These are phyloP conservation scores for Amaranthus hypochondriacus DNA, from an alignment of 148 eudicot genomes.

Conservation along the genomic window DNA sequence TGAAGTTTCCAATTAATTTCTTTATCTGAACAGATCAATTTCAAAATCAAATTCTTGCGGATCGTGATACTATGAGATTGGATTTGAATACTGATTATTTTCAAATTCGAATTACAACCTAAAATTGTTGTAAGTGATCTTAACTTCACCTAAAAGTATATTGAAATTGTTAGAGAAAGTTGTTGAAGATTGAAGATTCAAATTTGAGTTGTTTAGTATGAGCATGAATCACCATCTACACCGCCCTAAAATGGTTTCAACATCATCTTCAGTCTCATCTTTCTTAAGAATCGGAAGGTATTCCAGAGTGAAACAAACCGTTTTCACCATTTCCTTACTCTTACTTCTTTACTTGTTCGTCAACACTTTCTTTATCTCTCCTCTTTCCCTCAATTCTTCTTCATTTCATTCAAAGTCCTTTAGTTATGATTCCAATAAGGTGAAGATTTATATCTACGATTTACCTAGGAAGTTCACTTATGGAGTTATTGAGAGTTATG, in stretches of 20 bases:
- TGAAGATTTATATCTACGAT: conserved; percentile 70
- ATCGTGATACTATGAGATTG: too few relatives aligned
- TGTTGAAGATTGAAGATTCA: too few relatives aligned
- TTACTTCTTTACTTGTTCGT: conserved; percentile 32
- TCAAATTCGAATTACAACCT: too few relatives aligned
- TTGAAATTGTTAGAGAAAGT: too few relatives aligned
- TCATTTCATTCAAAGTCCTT: background rate
- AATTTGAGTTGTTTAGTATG: background rate
- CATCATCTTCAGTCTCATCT: conserved; percentile 17
- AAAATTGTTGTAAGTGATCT: too few relatives aligned
- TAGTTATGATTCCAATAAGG: conserved; percentile 4
- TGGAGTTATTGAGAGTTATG: conserved; percentile 84
- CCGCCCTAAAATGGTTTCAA: conserved; percentile 14
- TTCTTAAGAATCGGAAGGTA: conserved; percentile 22
- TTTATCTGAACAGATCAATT: too few relatives aligned
- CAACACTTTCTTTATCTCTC: conserved; percentile 22
- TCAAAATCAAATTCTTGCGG: too few relatives aligned
- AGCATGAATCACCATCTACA: conserved; percentile 23
- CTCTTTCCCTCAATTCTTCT: background rate
- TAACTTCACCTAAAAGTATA: too few relatives aligned
- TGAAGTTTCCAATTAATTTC: too few relatives aligned
- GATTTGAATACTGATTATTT: too few relatives aligned
- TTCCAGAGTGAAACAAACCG: conserved; percentile 36
- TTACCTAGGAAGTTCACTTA: conserved; percentile 71
- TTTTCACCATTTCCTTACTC: conserved; percentile 27